Evolutionary conservation across 495 filamentous ascomycete genomes (phyloP), one percentile per base, ranked within the genome.

Genomic region (Friedmanniomyces simplex): DNA sequence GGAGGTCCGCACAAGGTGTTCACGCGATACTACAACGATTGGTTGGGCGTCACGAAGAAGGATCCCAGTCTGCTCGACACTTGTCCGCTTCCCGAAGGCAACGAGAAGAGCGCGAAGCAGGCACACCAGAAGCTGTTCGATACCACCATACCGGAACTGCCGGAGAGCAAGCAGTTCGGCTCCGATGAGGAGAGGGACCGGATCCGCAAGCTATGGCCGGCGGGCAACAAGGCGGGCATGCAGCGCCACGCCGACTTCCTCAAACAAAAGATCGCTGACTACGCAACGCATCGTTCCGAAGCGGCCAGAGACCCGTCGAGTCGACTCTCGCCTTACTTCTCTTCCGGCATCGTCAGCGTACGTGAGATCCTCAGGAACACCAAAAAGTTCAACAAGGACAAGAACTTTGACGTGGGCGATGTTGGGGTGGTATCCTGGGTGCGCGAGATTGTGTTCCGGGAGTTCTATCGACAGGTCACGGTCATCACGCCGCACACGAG

Each of bases 391-490:
- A 71, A 72, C 46, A 51, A 60, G 21, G 60, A 60, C 8, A 64
- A 61, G 10, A 65, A 73, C 42, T 72, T 72, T 62, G 55, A 49
- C 4, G 60, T 59, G 6, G 62, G 59, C 30, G 59, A 58, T 25
- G 52, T 59, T 0, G 69, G 71, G 13, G 53, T 67, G 48, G 59
- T 54, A n/a, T 58, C 71, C 25, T 75, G 73, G 73, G 72, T 76
- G 12, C 73, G 73, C 11, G 73, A 76, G 54, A 66, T 76, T 60
- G 70, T 72, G 25, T 76, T 76, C 63, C 72, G 73, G 0, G 73
- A 76, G 55, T 67, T 71, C 20, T 76, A 76, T 58, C 60, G 73
- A 14, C 73, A 76, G 24, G 73, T 68, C 39, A 69, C 65, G 30
- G 54, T 76, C 7, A 66, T 63, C 2, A 71, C 70, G 8, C 73